These are phyloP conservation scores for Sporothrix pallida DNA, from an alignment of 2,329 filamentous ascomycete genomes.

Conservation along the genomic window DNA sequence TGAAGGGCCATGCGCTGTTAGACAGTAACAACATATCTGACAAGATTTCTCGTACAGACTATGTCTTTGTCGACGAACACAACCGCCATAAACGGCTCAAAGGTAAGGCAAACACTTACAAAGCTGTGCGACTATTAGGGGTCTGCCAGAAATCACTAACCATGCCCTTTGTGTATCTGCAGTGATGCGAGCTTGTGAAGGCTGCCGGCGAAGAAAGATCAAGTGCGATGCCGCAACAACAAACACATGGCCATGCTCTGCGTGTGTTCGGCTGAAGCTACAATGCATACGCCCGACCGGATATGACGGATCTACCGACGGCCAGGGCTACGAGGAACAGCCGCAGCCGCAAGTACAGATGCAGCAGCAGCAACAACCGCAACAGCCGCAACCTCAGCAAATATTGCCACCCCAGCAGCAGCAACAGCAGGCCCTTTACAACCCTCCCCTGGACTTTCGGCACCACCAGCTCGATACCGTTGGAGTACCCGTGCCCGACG, in stretches of 20 bases:
- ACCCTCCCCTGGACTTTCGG: conserved; percentile 41
- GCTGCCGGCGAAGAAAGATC: conserved; percentile 92
- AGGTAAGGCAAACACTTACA: conserved; percentile 59
- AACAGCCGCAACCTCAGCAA: conserved; percentile 37
- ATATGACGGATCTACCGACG: conserved; percentile 66
- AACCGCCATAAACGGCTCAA: conserved; percentile 97
- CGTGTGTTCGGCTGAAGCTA: conserved; percentile 88
- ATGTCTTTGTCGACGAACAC: conserved; percentile 99
- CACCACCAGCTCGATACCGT: conserved; percentile 32
- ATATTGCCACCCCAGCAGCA: conserved; percentile 41
- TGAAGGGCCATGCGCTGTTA: not conserved
- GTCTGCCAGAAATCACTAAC: not conserved
- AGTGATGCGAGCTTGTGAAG: conserved; percentile 98
- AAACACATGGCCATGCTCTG: conserved; percentile 96
- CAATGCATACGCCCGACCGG: conserved; percentile 90
- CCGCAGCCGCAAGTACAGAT: conserved; percentile 53
- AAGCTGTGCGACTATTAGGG: not conserved
- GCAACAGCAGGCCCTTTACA: conserved; percentile 51
- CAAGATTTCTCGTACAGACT: conserved; percentile 64
- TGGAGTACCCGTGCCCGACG: not conserved
- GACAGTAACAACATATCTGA: conserved; percentile 41
- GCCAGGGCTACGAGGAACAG: conserved; percentile 59
- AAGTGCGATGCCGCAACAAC: conserved; percentile 97
- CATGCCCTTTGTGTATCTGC: conserved; percentile 9
- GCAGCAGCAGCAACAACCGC: conserved; percentile 39